These are phyloP conservation scores for Neopestalotiopsis sp. DNA, from an alignment of 2,329 filamentous ascomycete species.

Conservation along the genomic window DNA sequence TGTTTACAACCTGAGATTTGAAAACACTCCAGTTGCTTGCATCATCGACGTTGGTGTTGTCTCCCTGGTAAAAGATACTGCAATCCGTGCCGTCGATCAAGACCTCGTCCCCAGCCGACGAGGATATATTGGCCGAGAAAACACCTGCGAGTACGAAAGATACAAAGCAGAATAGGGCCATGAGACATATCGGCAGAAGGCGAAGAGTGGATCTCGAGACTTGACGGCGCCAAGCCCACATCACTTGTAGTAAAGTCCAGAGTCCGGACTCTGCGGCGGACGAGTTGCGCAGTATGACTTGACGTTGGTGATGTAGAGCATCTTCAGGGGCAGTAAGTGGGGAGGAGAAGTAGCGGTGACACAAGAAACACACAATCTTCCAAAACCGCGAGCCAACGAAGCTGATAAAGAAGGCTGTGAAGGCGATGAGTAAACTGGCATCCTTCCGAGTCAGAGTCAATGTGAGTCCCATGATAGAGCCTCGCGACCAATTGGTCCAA, in stretches of 20 bases:
- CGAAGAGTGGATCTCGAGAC: background rate
- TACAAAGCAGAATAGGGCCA: constrained; percentile 13
- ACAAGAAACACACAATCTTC: constrained; percentile 22
- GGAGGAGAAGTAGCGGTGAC: constrained; percentile 19
- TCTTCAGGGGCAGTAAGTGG: constrained; percentile 3
- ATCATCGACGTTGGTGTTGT: background rate
- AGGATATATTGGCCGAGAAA: constrained; percentile 24
- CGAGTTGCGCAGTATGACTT: constrained; percentile 25
- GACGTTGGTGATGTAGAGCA: constrained; percentile 24
- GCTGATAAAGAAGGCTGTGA: constrained; percentile 24
- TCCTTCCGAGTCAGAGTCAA: constrained; percentile 17
- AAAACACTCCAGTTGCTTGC: background rate
- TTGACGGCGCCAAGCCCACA: constrained; percentile 15
- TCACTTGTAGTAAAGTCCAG: constrained; percentile 3
- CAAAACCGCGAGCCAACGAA: constrained; percentile 25
- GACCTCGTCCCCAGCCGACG: constrained; percentile 20
- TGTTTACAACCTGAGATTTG: background rate
- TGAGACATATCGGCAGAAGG: constrained; percentile 1
- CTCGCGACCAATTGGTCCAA: constrained; percentile 24
- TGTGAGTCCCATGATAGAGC: constrained; percentile 18
- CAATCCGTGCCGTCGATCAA: constrained; percentile 19
- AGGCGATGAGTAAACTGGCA: constrained; percentile 22
- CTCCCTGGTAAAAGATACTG: background rate
- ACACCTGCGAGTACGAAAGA: constrained; percentile 23
- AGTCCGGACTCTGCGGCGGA: constrained; percentile 20